Percentiles rank a stretch among this genome's conserved stretches.
These are phyloP conservation scores for Penicillium goetzii DNA, from an alignment of 495 filamentous ascomycete genomes.

Conservation along the genomic window DNA sequence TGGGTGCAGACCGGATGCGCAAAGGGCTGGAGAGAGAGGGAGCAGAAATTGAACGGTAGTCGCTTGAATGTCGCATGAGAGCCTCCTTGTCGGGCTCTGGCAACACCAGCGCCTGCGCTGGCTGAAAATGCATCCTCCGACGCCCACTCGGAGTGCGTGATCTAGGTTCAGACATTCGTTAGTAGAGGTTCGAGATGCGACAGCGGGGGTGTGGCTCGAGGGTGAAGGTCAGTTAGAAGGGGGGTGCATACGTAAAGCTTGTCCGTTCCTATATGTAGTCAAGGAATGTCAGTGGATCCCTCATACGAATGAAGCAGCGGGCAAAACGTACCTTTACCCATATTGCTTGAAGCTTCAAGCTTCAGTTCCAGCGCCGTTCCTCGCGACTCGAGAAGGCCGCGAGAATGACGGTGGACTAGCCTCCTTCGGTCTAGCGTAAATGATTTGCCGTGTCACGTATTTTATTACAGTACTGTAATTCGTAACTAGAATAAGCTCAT, in stretches of 20 bases:
- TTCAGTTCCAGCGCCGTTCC: conserved; percentile 8
- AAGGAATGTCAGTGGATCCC: conserved; percentile 15
- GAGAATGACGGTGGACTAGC: conserved; percentile 32
- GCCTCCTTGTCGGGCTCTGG: conserved; percentile 49
- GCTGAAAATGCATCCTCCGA: conserved; percentile 83
- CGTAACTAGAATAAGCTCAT: neutral
- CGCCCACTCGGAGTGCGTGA: conserved; percentile 97
- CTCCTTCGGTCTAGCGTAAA: conserved; percentile 25
- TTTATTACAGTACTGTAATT: neutral
- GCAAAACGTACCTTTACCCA: conserved; percentile 61
- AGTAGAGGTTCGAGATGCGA: conserved; percentile 23
- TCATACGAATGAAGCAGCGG: neutral
- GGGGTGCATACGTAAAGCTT: conserved; percentile 70
- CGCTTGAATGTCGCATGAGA: conserved; percentile 74
- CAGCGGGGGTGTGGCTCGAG: conserved; percentile 1
- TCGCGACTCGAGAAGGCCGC: conserved; percentile 17
- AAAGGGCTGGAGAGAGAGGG: conserved; percentile 91
- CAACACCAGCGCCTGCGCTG: conserved; percentile 69
- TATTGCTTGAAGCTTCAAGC: conserved; percentile 32
- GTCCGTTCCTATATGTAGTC: conserved; percentile 55
- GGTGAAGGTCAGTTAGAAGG: neutral
- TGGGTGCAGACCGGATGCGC: conserved; percentile 81
- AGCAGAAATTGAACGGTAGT: conserved; percentile 97
- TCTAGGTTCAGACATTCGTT: conserved; percentile 48
- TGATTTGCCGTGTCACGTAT: neutral